Conservation (phyloP, 805 yeast species). For the Wickerhamiella brachini region DNA sequence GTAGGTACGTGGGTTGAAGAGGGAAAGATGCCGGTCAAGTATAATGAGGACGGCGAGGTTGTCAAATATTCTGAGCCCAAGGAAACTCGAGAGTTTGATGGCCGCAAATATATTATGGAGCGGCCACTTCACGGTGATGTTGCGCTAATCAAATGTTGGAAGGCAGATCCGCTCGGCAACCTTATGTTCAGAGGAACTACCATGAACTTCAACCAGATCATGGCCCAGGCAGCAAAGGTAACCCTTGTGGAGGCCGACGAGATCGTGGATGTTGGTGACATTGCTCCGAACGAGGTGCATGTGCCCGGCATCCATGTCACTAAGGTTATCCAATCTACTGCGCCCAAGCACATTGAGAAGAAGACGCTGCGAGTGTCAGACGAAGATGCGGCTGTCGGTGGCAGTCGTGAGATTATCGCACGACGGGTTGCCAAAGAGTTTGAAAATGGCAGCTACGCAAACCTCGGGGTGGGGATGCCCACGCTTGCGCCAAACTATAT, state of each 20-base stretch:
- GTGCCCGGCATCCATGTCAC: conserved; percentile 34
- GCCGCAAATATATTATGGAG: conserved; percentile 32
- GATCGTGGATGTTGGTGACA: conserved; percentile 34
- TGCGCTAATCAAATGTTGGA: conserved; percentile 35
- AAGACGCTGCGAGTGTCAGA: conserved; percentile 7
- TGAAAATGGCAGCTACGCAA: conserved; percentile 30
- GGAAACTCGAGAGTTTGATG: conserved; percentile 32
- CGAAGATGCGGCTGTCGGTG: background rate
- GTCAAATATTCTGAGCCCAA: conserved; percentile 27
- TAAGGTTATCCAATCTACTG: conserved; percentile 29
- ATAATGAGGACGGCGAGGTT: conserved; percentile 27
- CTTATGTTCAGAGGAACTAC: conserved; percentile 36
- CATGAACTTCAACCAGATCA: conserved; percentile 32
- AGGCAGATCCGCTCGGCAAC: conserved; percentile 37
- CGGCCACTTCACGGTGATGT: conserved; percentile 34
- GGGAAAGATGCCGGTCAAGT: conserved; percentile 34
- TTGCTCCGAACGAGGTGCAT: conserved; percentile 33
- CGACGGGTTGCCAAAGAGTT: conserved; percentile 36
- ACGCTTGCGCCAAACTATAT: conserved; percentile 34
- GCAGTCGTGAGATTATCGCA: conserved; percentile 27
- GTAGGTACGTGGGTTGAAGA: conserved; percentile 39
- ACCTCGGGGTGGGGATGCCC: conserved; percentile 40
- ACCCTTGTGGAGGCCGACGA: conserved; percentile 41
- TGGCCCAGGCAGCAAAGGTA: conserved; percentile 33
- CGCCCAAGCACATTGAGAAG: conserved; percentile 32